Percentiles rank a stretch among this genome's conserved stretches.
These are phyloP conservation scores for Leucosporidium creatinivorum DNA, from an alignment of 768 basidiomycete genomes.

Conservation along the genomic window DNA sequence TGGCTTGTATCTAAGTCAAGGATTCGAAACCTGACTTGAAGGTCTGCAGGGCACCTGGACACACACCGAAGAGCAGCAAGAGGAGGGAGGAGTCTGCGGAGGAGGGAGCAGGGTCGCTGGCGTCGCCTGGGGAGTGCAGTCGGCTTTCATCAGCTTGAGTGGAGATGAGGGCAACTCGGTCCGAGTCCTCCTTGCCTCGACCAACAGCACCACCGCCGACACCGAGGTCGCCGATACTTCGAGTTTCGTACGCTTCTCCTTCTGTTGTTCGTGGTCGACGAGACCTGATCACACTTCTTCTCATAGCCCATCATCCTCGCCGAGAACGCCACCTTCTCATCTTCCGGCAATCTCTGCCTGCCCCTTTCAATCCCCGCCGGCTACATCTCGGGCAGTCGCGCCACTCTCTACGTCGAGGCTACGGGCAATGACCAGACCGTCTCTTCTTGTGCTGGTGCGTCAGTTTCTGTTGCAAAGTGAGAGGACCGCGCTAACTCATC, in stretches of 20 bases:
- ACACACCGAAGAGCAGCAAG: constrained; percentile 8
- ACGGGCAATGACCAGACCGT: not conserved
- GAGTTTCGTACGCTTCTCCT: not conserved
- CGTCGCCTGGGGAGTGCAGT: constrained; percentile 7
- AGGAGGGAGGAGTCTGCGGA: constrained; percentile 5
- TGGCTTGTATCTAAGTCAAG: too few relatives aligned
- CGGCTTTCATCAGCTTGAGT: not conserved
- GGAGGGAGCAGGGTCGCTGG: constrained; percentile 1
- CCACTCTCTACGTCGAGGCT: constrained; percentile 11
- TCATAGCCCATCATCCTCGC: constrained; percentile 7
- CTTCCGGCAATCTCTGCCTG: constrained; percentile 13
- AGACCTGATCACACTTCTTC: too few relatives aligned
- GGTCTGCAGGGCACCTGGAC: not conserved
- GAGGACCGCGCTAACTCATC: too few relatives aligned
- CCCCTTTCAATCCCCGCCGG: not conserved
- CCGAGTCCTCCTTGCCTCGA: not conserved
- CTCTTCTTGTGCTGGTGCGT: constrained; percentile 5
- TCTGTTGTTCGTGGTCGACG: too few relatives aligned
- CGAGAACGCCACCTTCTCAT: constrained; percentile 2
- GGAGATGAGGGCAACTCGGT: constrained; percentile 9
- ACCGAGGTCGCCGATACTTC: not conserved
- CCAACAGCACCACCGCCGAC: constrained; percentile 4
- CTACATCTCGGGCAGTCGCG: not conserved
- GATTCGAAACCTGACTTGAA: too few relatives aligned
- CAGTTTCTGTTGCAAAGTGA: too few relatives aligned